These are phyloP conservation scores for Breynia disticha DNA, from an alignment of 441 rosid species.

Conservation along the genomic window DNA sequence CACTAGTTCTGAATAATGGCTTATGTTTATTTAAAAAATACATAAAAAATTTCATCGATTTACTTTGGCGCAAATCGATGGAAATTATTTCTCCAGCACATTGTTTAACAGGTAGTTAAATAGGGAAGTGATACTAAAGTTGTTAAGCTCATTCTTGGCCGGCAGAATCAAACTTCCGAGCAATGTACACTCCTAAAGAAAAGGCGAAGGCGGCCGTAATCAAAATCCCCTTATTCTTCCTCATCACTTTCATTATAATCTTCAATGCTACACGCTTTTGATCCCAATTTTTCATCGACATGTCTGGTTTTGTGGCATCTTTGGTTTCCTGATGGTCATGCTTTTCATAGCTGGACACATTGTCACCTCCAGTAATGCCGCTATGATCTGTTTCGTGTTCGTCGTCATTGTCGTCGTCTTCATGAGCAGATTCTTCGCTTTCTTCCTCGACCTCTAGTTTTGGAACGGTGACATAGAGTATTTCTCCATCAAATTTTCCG, in stretches of 20 bases:
- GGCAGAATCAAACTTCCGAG: slow-evolving; percentile 13
- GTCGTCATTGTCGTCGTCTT: background rate
- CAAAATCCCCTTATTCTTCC: slow-evolving; percentile 21
- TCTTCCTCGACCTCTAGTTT: slow-evolving; percentile 9
- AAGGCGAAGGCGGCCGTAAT: slow-evolving; percentile 29
- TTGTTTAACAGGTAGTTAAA: too few relatives aligned
- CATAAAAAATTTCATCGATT: too few relatives aligned
- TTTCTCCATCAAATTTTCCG: slow-evolving; percentile 22
- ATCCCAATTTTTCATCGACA: slow-evolving; percentile 11
- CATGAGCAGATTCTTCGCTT: background rate
- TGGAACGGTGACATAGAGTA: slow-evolving; percentile 35
- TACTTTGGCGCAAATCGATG: too few relatives aligned
- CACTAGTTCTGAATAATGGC: too few relatives aligned
- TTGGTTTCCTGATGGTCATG: background rate
- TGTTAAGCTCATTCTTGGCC: background rate
- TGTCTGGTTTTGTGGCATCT: background rate
- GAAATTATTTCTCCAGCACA: too few relatives aligned
- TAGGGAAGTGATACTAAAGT: too few relatives aligned
- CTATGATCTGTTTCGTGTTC: background rate
- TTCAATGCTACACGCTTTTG: slow-evolving; percentile 8
- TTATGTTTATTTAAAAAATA: too few relatives aligned
- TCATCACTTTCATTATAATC: slow-evolving; percentile 19
- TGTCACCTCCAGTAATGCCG: background rate
- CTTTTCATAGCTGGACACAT: background rate
- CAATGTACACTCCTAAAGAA: slow-evolving; percentile 28